Evolutionary conservation across 2,329 filamentous ascomycete species (phyloP).

Genomic region (Ceratocystis ficicola): DNA sequence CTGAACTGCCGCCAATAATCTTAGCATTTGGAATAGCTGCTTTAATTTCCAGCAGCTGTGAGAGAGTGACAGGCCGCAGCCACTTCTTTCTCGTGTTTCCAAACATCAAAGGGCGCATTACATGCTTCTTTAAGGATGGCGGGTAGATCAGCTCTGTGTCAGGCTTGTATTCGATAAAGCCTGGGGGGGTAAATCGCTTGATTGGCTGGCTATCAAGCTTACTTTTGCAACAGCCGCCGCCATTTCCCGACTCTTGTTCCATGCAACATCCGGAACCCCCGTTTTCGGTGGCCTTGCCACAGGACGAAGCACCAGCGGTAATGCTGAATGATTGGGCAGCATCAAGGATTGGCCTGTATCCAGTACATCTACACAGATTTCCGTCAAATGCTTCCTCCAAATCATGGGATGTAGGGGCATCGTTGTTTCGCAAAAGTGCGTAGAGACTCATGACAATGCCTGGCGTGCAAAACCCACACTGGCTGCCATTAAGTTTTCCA

Average conservation of each 20-base stretch:
- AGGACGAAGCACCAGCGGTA: constrained; percentile 31
- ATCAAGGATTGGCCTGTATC: constrained; percentile 86
- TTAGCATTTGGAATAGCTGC: constrained; percentile 72
- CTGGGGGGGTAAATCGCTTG: constrained; percentile 68
- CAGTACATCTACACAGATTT: constrained; percentile 89
- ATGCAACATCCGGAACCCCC: constrained; percentile 55
- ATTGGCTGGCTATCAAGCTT: constrained; percentile 39
- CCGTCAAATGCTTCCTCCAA: constrained; percentile 96
- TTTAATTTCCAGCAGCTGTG: constrained; percentile 88
- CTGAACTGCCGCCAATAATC: constrained; percentile 88
- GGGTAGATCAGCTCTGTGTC: constrained; percentile 95
- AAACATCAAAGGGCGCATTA: constrained; percentile 70
- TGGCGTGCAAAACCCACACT: constrained; percentile 90
- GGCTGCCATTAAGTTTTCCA: constrained; percentile 80
- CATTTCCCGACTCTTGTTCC: constrained; percentile 41
- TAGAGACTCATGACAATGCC: constrained; percentile 98
- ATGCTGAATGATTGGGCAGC: constrained; percentile 80
- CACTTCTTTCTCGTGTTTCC: constrained; percentile 91
- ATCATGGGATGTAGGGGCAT: constrained; percentile 63
- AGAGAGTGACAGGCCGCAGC: constrained; percentile 77
- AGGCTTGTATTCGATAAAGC: constrained; percentile 87
- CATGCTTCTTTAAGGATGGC: constrained; percentile 67
- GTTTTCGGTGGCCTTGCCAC: constrained; percentile 37
- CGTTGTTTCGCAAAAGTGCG: constrained; percentile 76
- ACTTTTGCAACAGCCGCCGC: constrained; percentile 51